Conservation (phyloP, 2,329 filamentous ascomycete genomes). For the Aspergillus brasiliensis region DNA sequence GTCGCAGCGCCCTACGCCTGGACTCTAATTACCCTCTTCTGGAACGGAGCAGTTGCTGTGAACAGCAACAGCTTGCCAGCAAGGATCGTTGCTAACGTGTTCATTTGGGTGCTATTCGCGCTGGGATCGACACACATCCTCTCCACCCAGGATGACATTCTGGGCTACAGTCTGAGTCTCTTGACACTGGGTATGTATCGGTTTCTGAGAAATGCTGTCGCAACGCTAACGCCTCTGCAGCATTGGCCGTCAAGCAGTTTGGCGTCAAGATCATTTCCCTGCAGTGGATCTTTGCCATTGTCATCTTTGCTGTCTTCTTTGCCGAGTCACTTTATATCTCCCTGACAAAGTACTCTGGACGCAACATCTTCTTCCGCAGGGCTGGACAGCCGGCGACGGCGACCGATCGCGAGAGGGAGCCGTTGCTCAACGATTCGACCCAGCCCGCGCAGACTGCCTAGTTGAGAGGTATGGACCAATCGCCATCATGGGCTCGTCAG, state of each 20-base stretch:
- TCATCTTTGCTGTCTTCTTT: constrained; percentile 76
- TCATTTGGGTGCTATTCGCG: constrained; percentile 79
- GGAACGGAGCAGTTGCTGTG: constrained; percentile 84
- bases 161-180: constrained; percentile 77
- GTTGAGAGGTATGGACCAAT: not conserved
- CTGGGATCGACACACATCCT: constrained; percentile 77
- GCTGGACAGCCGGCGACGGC: constrained; percentile 37
- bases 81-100: constrained; percentile 81
- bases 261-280: constrained; percentile 71
- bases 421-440: constrained; percentile 50
- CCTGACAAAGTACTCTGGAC: constrained; percentile 36
- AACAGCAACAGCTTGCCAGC: constrained; percentile 67
- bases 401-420: constrained; percentile 56
- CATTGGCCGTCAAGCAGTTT: constrained; percentile 77
- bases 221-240: constrained; percentile 33
- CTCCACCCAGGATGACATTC: constrained; percentile 72
- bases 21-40: constrained; percentile 85
- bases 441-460: not conserved
- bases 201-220: not conserved
- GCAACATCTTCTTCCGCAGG: constrained; percentile 39
- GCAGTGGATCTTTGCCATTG: constrained; percentile 91
- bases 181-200: constrained; percentile 64
- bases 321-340: constrained; percentile 60
- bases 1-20: constrained; percentile 79
- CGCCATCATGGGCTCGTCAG: not conserved